Base-by-base conservation (phyloP, 768 basidiomycete genomes). In the Tricholomella constricta region DNA sequence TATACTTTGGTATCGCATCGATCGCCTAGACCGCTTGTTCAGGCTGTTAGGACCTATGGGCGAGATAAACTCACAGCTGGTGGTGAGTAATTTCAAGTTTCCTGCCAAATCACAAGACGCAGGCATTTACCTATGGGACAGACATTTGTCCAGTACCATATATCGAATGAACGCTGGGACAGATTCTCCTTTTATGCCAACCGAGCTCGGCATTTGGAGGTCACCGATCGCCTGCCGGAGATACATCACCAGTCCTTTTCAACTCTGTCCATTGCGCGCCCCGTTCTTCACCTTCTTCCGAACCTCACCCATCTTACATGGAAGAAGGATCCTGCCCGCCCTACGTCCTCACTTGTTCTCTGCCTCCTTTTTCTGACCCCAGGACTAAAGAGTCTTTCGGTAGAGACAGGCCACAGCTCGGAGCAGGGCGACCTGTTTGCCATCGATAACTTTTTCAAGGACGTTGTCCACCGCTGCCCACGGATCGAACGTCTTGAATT, bases 111-210 rank as follows among this genome's bases (percentile, higher is more conserved):
- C 22, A 51, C 25, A 19, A 7, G 49, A 31, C 42, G 25, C 10
- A 45, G 4, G 6, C 20, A 25, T 1, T 38, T 27, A 42, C 27
- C 20, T 6, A 12, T 6, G 19, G 11, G 6, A 11, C 20, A 54
- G 49, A 50, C 34, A 15, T 51, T 47, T 43, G 52, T 58, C 41
- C 57, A 52, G 57, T 52, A 37, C 32, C 62, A 53, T 54, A 61
- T 48, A 36, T 48, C 58, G 9, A 56, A 48, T 34, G 54, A 48
- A 4, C 53, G 54, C 17, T 63, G 64, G 64, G 56, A 52, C 9
- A 43, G 51, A 27, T 65, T 65, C 49, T 51, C 52, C 22, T 55
- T 54, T 35, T 65, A 65, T 45, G 52, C 64, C 15, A 57, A 55
- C 29, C 60, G 60, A 48, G 61, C 63, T 17, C 60, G 62, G 19